Base-by-base conservation (phyloP, 176 grass and related monocot genomes). In the Aegilops umbellulata region DNA sequence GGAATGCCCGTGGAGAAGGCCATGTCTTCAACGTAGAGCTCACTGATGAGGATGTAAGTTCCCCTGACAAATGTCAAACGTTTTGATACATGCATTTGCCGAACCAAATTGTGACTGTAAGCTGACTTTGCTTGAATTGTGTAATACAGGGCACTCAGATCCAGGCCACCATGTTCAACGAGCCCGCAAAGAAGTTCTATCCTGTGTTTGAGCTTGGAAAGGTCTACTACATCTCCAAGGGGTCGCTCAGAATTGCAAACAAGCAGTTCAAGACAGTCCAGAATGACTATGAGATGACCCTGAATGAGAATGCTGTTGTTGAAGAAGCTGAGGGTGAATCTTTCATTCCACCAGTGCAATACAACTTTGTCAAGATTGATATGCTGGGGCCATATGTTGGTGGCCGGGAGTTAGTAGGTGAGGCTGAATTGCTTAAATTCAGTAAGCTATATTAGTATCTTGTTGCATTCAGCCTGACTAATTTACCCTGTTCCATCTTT, bases 141-240 rank as follows among this genome's bases (percentile, higher is more conserved):
- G 4, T 79, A 51, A 51, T 17, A 70, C 90, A 99, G 97, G 97
- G 97, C 42, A 99, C 97, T 41, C 94, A 99, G 82, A 99, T 99
- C 78, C 97, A 99, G 76, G 97, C 97, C 3, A 99, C 97, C 20
- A 96, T 96, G 97, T 99, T 99, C 70, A 99, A 99, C 41, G 97
- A 96, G 74, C 86, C 97, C 0, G 97, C 94, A 16, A 91, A 86
- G 73, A 99, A 96, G 76, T 99, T 99, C 44, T 94, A 94, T 26
- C 85, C 90, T 0, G 46, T 90, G 64, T 99, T 99, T 85, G 94
- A 99, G 82, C 69, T 93, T 64, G 97, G 97, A 12, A 99, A 99
- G 69, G 97, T 99, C 5, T 99, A 99, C 70, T 99, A 96, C 17
- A 89, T 99, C 74, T 99, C 97, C 31, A 99, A 96, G 53, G 97